Base-by-base conservation (phyloP, 2,329 filamentous ascomycete genomes). In the Graphilbum sp. region DNA sequence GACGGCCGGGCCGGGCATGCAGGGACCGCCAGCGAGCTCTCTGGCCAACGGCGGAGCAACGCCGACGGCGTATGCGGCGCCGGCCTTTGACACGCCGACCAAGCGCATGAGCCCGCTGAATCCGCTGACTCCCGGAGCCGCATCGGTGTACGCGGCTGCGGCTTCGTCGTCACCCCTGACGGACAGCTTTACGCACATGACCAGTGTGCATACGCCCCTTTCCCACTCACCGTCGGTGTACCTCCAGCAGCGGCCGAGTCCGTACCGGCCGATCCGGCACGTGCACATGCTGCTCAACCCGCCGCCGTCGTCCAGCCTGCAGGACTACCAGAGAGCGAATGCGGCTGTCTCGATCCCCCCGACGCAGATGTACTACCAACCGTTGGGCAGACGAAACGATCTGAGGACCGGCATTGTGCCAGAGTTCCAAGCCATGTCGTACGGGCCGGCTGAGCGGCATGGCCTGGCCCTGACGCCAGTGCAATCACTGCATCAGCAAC, bases 231-330 rank as follows among this genome's bases (percentile, higher is more conserved):
- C 88, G 1, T 87, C 82, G 11, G 74, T 84, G 50, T 92, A 92
- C 57, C 66, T 95, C 29, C 80, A 83, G 51, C 84, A 94, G 54
- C 74, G 90, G 40, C 78, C 82, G 45, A 96, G 88, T 39, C 90
- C 90, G 3, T 96, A 96, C 58, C 82, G 85, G 45, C 88, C 88
- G 1, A 79, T 95, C 30, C 80, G 87, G 38, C 73, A 84, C 43
- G 84, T 95, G 42, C 86, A 90, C 48, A 93, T 85, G 1, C 70
- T 96, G n/a, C 66, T 95, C 23, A 85, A 90, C 41, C 87, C 87
- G 24, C 84, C 86, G 7, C 27, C 86, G 0, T 81, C 83, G 19
- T 69, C 75, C 9, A 84, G 84, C 8, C 69, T 92, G 45, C 79
- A 88, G 45, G 71, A 81, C 48, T 79, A 85, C 52, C 67, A 79